Evolutionary conservation across 148 eudicot species (phyloP).

Genomic region (Rhododendron ovatum): DNA sequence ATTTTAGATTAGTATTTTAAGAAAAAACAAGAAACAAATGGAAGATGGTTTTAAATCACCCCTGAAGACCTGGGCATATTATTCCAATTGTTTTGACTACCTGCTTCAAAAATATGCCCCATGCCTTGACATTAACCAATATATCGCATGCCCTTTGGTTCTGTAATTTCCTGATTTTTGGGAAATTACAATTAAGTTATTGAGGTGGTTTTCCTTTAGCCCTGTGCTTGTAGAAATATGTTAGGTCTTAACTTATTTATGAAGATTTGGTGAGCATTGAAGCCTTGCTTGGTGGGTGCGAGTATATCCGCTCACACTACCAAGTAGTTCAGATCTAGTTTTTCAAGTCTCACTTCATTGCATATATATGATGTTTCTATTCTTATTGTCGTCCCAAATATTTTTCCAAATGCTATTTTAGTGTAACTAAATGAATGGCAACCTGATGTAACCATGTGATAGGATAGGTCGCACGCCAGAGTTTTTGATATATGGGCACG

Average conservation of each 20-base stretch:
- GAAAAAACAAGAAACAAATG: background rate
- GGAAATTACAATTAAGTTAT: background rate
- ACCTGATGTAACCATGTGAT: slow-evolving; percentile 13
- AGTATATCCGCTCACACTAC: background rate
- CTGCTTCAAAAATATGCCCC: background rate
- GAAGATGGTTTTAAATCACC: background rate
- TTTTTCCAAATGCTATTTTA: background rate
- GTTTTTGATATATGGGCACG: slow-evolving; percentile 86
- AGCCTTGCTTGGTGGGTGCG: background rate
- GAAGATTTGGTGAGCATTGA: slow-evolving; percentile 1
- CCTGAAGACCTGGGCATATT: background rate
- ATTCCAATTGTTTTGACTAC: background rate
- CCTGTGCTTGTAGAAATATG: background rate
- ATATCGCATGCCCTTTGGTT: background rate
- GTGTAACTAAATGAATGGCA: background rate
- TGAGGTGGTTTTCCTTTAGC: background rate
- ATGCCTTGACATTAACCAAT: background rate
- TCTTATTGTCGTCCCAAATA: background rate
- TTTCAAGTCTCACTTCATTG: background rate
- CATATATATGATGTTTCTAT: background rate
- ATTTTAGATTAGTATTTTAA: background rate
- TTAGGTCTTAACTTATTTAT: background rate
- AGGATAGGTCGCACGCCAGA: slow-evolving; percentile 87
- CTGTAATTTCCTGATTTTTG: background rate
- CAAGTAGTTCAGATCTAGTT: background rate